Conservation (phyloP, 805 yeast genomes). For the Pichia nakasei region DNA sequence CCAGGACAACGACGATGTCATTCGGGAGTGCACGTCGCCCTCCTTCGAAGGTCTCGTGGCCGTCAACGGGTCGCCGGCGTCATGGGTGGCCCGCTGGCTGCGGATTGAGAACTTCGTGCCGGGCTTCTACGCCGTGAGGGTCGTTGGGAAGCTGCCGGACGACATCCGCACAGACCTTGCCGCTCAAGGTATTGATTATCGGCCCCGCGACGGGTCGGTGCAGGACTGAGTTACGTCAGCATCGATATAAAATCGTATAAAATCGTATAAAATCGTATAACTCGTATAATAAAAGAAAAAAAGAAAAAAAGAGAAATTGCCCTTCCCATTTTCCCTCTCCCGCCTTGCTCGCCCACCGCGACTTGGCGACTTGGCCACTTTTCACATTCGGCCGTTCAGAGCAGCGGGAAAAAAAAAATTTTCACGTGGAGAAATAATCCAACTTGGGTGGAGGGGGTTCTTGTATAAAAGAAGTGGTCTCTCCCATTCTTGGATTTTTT, state of each 20-base stretch:
- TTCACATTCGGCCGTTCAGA: no score
- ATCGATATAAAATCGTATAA: no score
- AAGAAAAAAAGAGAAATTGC: no score
- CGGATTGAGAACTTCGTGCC: slow-evolving; percentile 82
- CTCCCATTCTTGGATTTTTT: no score
- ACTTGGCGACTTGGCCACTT: no score
- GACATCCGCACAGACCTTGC: slow-evolving; percentile 70
- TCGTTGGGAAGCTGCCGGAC: slow-evolving; percentile 83
- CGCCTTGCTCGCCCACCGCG: no score
- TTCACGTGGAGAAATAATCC: no score
- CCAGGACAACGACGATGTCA: slow-evolving; percentile 68
- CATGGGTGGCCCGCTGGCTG: slow-evolving; percentile 97
- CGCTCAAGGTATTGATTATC: slow-evolving; percentile 67
- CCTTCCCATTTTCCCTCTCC: no score
- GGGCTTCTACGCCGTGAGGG: slow-evolving; percentile 90
- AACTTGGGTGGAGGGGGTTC: no score
- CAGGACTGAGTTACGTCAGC: slow-evolving; percentile 15
- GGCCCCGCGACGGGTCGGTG: slow-evolving; percentile 91
- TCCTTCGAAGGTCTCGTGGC: slow-evolving; percentile 94
- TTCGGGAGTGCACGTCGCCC: slow-evolving; percentile 91
- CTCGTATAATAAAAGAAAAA: neutral
- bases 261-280: no score
- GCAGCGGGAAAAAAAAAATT: no score
- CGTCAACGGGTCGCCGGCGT: slow-evolving; percentile 68
- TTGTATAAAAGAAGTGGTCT: no score